These are phyloP conservation scores for Coemansia brasiliensis DNA, from an alignment of 192 early-diverging fungal species.

Conservation along the genomic window DNA sequence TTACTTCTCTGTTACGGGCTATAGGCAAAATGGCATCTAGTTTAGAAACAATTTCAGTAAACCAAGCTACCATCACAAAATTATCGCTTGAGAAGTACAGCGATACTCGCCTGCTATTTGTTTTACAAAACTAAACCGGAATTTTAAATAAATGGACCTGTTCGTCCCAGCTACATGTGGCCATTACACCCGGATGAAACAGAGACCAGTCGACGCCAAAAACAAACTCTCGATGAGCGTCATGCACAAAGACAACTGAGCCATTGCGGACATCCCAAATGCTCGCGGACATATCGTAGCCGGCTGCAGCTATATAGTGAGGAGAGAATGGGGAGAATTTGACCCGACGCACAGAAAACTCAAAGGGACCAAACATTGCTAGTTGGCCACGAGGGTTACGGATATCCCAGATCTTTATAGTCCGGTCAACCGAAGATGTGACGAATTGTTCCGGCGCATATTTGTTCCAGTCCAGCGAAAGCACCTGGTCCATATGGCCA, in stretches of 20 bases:
- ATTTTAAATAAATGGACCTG: conserved; percentile 65
- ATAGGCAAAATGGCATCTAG: neutral
- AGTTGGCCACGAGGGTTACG: conserved; percentile 74
- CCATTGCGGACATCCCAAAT: conserved; percentile 78
- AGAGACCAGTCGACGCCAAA: conserved; percentile 91
- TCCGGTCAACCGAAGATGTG: conserved; percentile 86
- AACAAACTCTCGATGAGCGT: conserved; percentile 94
- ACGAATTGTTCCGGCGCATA: conserved; percentile 82
- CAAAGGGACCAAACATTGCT: conserved; percentile 78
- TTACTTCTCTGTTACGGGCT: neutral
- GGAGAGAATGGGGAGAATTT: conserved; percentile 91
- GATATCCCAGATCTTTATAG: conserved; percentile 90
- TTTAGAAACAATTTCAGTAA: neutral
- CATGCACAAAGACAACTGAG: conserved; percentile 67
- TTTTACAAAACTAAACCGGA: conserved; percentile 15
- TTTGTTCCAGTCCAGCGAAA: conserved; percentile 98
- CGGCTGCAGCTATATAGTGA: conserved; percentile 75
- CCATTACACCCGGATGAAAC: conserved; percentile 82
- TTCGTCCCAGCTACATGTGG: conserved; percentile 98
- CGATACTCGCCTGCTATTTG: neutral
- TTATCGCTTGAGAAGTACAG: neutral
- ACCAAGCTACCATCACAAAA: neutral
- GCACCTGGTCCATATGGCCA: conserved; percentile 84
- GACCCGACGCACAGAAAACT: conserved; percentile 88
- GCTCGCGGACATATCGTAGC: conserved; percentile 96